Percentiles rank a stretch among this genome's conserved stretches.
These are phyloP conservation scores for Aspergillus felis DNA, from an alignment of 2,329 filamentous ascomycete genomes.

Conservation along the genomic window DNA sequence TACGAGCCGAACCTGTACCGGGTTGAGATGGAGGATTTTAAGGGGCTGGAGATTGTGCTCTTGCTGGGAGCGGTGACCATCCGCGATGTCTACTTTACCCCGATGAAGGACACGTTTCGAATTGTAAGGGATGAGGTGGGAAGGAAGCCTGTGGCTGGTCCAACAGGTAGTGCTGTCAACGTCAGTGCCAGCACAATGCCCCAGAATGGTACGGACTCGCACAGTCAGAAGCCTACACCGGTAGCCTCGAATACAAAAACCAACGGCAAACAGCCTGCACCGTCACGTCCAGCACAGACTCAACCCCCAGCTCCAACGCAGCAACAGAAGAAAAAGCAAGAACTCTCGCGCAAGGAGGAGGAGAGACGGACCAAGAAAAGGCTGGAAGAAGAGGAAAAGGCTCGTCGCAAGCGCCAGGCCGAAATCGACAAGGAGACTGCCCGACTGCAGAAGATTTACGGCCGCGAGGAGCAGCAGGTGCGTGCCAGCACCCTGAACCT, in stretches of 20 bases:
- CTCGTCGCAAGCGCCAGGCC: constrained; percentile 43
- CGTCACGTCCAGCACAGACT: constrained; percentile 4
- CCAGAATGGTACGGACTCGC: neutral
- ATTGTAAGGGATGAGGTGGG: neutral
- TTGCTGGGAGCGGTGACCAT: constrained; percentile 58
- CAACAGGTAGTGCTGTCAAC: neutral
- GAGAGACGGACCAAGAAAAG: constrained; percentile 50
- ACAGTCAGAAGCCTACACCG: neutral
- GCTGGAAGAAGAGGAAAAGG: constrained; percentile 52
- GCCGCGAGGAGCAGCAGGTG: constrained; percentile 38
- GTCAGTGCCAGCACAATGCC: too few species aligned
- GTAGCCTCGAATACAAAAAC: neutral
- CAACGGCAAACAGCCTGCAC: constrained; percentile 3
- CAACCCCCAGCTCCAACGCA: constrained; percentile 9
- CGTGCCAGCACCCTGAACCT: constrained; percentile 17
- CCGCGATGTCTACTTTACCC: constrained; percentile 59
- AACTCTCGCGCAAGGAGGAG: constrained; percentile 46
- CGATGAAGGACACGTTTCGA: constrained; percentile 70
- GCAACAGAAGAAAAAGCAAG: constrained; percentile 30
- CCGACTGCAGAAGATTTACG: constrained; percentile 60
- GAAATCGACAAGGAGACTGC: constrained; percentile 74
- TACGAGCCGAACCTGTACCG: constrained; percentile 91
- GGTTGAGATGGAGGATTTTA: constrained; percentile 89
- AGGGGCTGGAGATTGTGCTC: constrained; percentile 83
- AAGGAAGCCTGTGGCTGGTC: neutral